Conservation (phyloP, 2,329 filamentous ascomycete genomes). For the Endocalyx cinctus region DNA sequence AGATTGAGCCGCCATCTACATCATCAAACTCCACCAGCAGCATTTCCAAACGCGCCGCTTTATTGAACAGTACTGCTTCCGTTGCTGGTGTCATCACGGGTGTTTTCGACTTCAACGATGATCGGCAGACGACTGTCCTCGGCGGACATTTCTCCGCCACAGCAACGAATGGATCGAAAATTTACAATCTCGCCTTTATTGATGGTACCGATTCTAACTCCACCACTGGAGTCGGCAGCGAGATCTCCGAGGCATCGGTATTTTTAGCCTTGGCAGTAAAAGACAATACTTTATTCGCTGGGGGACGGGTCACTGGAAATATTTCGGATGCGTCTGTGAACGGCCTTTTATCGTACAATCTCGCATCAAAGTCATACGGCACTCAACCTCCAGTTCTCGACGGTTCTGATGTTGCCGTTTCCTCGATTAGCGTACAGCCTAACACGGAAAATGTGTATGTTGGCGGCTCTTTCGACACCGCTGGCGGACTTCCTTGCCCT, state of each 20-base stretch:
- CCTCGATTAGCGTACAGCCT: slow-evolving; percentile 69
- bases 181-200: slow-evolving; percentile 79
- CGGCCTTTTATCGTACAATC: slow-evolving; percentile 77
- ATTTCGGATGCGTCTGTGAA: slow-evolving; percentile 58
- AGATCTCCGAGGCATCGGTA: slow-evolving; percentile 66
- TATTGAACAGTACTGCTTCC: slow-evolving; percentile 29
- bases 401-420: slow-evolving; percentile 67
- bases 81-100: slow-evolving; percentile 71
- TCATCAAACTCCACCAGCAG: slow-evolving; percentile 29
- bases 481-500: slow-evolving; percentile 77
- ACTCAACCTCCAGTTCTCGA: slow-evolving; percentile 71
- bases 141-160: slow-evolving; percentile 80
- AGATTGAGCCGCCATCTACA: slow-evolving; percentile 38
- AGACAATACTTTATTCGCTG: slow-evolving; percentile 70
- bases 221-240: slow-evolving; percentile 64
- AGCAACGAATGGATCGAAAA: slow-evolving; percentile 60
- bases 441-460: slow-evolving; percentile 74
- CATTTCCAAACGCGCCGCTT: slow-evolving; percentile 42
- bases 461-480: slow-evolving; percentile 77
- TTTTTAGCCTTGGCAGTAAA: slow-evolving; percentile 68
- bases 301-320: slow-evolving; percentile 71
- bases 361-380: slow-evolving; percentile 58
- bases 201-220: slow-evolving; percentile 65
- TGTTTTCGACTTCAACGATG: slow-evolving; percentile 66
- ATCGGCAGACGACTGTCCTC: slow-evolving; percentile 77